Conservation (phyloP, 208 protist species). For the Acanthamoeba lenticulata region DNA sequence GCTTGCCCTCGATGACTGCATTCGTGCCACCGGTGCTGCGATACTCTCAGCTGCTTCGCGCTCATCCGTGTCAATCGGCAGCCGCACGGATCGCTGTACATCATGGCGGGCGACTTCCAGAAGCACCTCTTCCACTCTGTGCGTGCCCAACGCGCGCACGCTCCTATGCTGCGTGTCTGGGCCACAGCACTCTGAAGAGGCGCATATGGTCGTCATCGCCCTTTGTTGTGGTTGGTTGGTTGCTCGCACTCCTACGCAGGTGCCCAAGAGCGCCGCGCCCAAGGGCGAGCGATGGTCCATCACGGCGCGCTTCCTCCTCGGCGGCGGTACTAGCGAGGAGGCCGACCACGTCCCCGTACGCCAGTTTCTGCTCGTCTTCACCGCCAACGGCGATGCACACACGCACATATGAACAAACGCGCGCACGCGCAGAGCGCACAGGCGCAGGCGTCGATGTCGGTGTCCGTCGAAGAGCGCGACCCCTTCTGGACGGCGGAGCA, state of each 20-base stretch:
- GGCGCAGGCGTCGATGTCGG: too few species aligned
- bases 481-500: not conserved
- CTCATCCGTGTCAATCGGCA: not conserved
- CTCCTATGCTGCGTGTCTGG: too few species aligned
- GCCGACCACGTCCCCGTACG: too few species aligned
- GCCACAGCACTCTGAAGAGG: not conserved
- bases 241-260: not conserved
- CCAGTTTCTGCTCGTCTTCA: too few species aligned
- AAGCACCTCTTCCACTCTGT: not conserved
- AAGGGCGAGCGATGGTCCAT: not conserved
- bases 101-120: not conserved
- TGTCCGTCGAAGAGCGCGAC: not conserved
- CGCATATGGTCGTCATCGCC: too few species aligned
- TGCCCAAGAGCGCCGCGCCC: not conserved
- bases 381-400: too few species aligned
- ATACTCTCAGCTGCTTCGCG: not conserved
- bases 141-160: too few species aligned
- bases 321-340: not conserved
- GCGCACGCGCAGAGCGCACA: too few species aligned
- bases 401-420: too few species aligned
- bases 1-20: too few species aligned
- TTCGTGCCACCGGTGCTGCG: not conserved
- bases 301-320: not conserved
- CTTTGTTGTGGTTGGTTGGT: too few species aligned
- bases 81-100: not conserved